Percentiles rank a stretch among this genome's conserved stretches.
Conservation (phyloP, 495 filamentous ascomycete genomes). For the Penicillium paxilli region DNA sequence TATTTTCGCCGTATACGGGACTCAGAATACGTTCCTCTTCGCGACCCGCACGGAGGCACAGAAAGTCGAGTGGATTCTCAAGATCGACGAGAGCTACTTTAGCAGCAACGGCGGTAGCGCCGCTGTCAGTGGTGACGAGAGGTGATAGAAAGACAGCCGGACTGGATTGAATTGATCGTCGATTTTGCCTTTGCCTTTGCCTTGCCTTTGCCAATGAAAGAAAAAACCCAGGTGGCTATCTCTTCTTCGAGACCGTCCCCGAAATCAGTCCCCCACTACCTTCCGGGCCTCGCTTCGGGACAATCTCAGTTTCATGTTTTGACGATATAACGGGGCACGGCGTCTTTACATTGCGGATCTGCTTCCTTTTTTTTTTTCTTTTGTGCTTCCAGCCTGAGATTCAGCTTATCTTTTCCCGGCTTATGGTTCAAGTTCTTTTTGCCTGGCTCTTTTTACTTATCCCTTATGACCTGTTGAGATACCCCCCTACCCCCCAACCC, state of each 20-base stretch:
- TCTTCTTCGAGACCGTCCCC: too few relatives aligned
- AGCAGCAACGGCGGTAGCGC: constrained; percentile 36
- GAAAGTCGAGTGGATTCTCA: constrained; percentile 92
- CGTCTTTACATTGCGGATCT: constrained; percentile 15
- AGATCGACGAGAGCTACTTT: constrained; percentile 66
- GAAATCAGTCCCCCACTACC: too few relatives aligned
- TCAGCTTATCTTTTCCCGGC: too few relatives aligned
- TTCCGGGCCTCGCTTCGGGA: too few relatives aligned
- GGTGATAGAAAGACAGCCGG: too few relatives aligned
- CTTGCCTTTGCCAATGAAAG: too few relatives aligned
- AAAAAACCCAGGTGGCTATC: too few relatives aligned
- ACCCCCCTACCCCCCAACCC: too few relatives aligned
- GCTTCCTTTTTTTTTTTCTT: constrained; percentile 10
- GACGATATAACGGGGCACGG: constrained; percentile 22
- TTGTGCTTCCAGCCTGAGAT: too few relatives aligned
- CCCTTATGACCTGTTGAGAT: constrained; percentile 30
- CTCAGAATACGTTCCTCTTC: constrained; percentile 92
- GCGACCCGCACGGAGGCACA: constrained; percentile 81
- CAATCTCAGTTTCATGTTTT: constrained; percentile 21
- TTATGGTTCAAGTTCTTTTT: constrained; percentile 8
- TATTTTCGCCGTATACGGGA: constrained; percentile 91
- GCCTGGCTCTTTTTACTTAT: not conserved
- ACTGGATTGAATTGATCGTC: too few relatives aligned
- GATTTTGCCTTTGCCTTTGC: too few relatives aligned
- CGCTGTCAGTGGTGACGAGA: constrained; percentile 23